Percentiles rank a stretch among this genome's conserved stretches.
These are phyloP conservation scores for Fusarium begoniae DNA, from an alignment of 2,329 filamentous ascomycete species.

Conservation along the genomic window DNA sequence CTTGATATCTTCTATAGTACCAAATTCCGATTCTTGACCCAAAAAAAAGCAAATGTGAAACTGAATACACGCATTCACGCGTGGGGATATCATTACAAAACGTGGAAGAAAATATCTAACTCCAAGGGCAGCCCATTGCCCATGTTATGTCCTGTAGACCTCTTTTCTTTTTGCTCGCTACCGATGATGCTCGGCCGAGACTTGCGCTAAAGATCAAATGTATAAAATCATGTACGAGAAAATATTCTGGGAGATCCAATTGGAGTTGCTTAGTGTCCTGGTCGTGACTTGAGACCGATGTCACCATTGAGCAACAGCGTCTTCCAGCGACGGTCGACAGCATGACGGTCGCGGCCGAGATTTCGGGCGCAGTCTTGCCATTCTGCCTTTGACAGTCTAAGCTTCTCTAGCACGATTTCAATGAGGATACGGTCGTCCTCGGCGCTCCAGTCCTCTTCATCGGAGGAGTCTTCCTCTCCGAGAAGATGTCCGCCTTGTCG, in stretches of 20 bases:
- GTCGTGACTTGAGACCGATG: slow-evolving; percentile 64
- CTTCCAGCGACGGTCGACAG: slow-evolving; percentile 69
- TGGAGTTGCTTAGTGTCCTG: slow-evolving; percentile 55
- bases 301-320: slow-evolving; percentile 68
- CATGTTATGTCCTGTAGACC: slow-evolving; percentile 33
- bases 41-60: slow-evolving; percentile 28
- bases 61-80: slow-evolving; percentile 24
- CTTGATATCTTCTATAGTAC: slow-evolving; percentile 25
- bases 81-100: slow-evolving; percentile 42
- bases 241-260: slow-evolving; percentile 39
- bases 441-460: slow-evolving; percentile 64
- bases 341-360: slow-evolving; percentile 67
- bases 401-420: slow-evolving; percentile 73
- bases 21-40: background rate
- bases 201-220: slow-evolving; percentile 32
- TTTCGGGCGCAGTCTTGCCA: slow-evolving; percentile 74
- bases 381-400: slow-evolving; percentile 70
- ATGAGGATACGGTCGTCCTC: slow-evolving; percentile 73
- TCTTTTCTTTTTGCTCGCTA: slow-evolving; percentile 28
- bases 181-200: slow-evolving; percentile 10
- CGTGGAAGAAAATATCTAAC: slow-evolving; percentile 25
- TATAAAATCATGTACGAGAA: slow-evolving; percentile 27
- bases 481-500: slow-evolving; percentile 45
- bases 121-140: slow-evolving; percentile 31
- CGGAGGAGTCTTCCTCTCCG: slow-evolving; percentile 55